phyloP scores from a whole-genome alignment of 768 basidiomycete species.

The Tremella fuciformis region DNA sequence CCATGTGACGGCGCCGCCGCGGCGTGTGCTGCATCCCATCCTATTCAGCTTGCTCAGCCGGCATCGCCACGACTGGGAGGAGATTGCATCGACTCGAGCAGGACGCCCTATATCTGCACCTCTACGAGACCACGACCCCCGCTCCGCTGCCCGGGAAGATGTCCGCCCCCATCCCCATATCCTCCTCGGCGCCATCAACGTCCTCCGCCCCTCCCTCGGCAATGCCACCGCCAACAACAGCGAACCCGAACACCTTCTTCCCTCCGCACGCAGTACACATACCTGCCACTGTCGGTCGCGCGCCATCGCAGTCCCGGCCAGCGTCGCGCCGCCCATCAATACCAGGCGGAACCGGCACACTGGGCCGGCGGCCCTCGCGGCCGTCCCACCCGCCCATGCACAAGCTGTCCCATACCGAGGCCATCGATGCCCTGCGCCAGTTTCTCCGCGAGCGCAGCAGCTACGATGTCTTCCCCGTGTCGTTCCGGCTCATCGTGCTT shows the following conservation, averaged over 20 bases:
- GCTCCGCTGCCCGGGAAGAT: no score
- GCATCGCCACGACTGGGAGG: no score
- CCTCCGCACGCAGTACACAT: no score
- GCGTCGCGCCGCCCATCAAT: background rate
- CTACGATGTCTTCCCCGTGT: conserved; percentile 97
- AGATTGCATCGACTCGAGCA: no score
- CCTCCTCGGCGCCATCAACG: no score
- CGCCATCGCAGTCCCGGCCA: background rate
- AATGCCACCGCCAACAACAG: background rate
- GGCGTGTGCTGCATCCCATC: no score
- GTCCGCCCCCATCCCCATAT: no score
- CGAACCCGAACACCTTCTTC: no score
- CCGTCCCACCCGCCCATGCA: conserved; percentile 32
- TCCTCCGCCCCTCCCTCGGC: background rate
- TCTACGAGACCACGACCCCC: no score
- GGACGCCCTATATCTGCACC: no score
- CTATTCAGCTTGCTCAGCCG: no score
- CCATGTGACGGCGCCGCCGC: no score
- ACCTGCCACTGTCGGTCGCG: background rate
- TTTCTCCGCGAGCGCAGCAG: conserved; percentile 81
- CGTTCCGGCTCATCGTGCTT: conserved; percentile 91
- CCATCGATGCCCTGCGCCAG: conserved; percentile 61
- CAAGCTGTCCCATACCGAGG: conserved; percentile 49
- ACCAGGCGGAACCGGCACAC: background rate
- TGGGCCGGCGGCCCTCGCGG: conserved; percentile 34